Percentiles rank a stretch among this genome's conserved stretches.
Conservation (phyloP, 208 protist genomes). For the Acanthamoeba polyphaga region DNA sequence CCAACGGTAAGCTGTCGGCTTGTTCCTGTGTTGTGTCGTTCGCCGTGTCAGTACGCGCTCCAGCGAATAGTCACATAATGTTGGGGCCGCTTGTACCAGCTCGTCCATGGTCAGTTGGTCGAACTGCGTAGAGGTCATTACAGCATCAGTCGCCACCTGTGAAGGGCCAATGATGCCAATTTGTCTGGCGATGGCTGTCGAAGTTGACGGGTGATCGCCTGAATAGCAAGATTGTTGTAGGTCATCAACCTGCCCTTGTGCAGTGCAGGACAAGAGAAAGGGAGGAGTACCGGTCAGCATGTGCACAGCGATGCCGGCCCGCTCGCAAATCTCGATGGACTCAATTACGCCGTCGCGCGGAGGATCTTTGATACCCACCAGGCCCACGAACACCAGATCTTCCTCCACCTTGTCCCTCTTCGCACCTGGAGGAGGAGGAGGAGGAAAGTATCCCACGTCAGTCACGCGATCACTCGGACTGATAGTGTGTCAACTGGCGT, state of each 20-base stretch:
- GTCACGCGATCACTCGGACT: not conserved
- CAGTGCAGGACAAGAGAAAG: not conserved
- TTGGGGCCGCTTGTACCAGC: not conserved
- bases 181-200: constrained; percentile 92
- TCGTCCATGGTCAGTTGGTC: constrained; percentile 69
- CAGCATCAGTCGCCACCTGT: not conserved
- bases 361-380: constrained; percentile 97
- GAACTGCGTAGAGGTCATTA: constrained; percentile 77
- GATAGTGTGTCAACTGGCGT: too few species aligned
- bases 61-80: not conserved
- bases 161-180: constrained; percentile 91
- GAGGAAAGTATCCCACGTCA: not conserved
- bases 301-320: constrained; percentile 46
- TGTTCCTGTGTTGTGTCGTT: constrained; percentile 57
- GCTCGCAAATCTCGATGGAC: constrained; percentile 88
- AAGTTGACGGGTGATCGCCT: constrained; percentile 93
- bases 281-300: constrained; percentile 73
- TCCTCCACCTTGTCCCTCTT: constrained; percentile 91
- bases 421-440: constrained; percentile 65
- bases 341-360: constrained; percentile 93
- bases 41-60: not conserved
- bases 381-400: constrained; percentile 94
- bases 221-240: too few species aligned
- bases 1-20: constrained; percentile 91
- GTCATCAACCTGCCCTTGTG: not conserved